Conservation (phyloP, 2,329 filamentous ascomycete species). For the Meredithiella fracta region DNA sequence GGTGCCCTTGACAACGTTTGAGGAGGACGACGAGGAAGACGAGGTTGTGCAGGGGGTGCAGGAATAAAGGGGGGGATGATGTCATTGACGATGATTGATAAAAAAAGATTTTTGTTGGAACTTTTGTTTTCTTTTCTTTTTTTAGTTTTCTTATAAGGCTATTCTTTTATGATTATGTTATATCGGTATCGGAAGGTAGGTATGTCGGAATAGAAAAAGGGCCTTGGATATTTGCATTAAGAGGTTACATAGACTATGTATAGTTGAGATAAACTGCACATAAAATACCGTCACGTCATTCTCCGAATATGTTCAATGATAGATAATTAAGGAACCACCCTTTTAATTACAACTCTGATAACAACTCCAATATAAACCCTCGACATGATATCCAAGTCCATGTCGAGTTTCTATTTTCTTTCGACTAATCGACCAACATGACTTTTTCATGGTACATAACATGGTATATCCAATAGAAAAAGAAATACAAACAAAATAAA, state of each 20-base stretch:
- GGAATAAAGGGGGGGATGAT: neutral
- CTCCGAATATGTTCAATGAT: too few species aligned
- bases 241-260: too few species aligned
- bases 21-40: constrained; percentile 40
- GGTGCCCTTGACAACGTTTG: constrained; percentile 72
- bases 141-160: neutral
- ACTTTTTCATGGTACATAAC: too few species aligned
- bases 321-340: too few species aligned
- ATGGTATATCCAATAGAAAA: neutral
- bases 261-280: too few species aligned
- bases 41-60: constrained; percentile 3
- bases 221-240: too few species aligned
- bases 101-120: neutral
- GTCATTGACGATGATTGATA: neutral
- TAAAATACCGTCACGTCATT: too few species aligned
- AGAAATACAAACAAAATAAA: neutral
- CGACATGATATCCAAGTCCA: constrained; percentile 1
- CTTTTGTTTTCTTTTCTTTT: constrained; percentile 5
- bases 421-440: neutral
- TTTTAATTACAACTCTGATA: too few species aligned
- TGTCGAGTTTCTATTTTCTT: neutral
- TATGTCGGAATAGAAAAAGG: too few species aligned
- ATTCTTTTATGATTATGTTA: too few species aligned
- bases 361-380: too few species aligned
- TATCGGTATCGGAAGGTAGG: too few species aligned